phyloP scores from a whole-genome alignment of 1,284 basidiomycete species.

The Malassezia yamatoensis region DNA sequence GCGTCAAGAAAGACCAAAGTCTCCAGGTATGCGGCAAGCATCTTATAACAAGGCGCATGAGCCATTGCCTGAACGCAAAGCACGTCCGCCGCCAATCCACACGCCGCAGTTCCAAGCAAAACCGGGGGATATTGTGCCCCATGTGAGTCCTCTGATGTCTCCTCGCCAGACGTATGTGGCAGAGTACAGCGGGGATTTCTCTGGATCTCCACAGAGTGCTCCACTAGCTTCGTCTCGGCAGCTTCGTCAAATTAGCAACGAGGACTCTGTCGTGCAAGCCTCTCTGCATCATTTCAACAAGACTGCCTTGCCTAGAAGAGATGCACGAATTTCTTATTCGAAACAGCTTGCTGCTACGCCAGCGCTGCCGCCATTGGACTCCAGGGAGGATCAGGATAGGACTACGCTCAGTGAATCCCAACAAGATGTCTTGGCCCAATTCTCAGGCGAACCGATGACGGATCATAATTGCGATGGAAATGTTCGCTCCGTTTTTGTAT shows the following conservation, averaged over 20 bases:
- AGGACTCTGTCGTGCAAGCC: background rate
- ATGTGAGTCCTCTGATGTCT: too few relatives aligned
- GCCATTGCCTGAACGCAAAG: background rate
- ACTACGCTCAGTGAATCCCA: background rate
- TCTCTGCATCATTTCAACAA: background rate
- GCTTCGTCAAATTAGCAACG: too few relatives aligned
- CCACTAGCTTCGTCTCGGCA: too few relatives aligned
- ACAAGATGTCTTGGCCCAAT: slow-evolving; percentile 25
- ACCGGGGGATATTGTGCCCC: background rate
- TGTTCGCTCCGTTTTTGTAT: slow-evolving; percentile 30
- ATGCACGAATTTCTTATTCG: background rate
- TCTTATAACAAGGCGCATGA: background rate
- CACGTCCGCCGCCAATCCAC: background rate
- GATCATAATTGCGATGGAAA: slow-evolving; percentile 32
- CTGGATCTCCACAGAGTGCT: background rate
- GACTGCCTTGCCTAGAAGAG: background rate
- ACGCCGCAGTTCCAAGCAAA: background rate
- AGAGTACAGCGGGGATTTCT: background rate
- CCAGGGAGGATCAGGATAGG: background rate
- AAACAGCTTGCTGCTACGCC: background rate
- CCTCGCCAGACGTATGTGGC: background rate
- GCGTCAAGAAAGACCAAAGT: background rate
- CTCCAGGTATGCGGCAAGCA: background rate
- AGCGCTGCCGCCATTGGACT: background rate
- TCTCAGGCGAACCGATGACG: slow-evolving; percentile 21